Conservation (phyloP, 139 green algal genomes). For the Ulvella scutata region DNA sequence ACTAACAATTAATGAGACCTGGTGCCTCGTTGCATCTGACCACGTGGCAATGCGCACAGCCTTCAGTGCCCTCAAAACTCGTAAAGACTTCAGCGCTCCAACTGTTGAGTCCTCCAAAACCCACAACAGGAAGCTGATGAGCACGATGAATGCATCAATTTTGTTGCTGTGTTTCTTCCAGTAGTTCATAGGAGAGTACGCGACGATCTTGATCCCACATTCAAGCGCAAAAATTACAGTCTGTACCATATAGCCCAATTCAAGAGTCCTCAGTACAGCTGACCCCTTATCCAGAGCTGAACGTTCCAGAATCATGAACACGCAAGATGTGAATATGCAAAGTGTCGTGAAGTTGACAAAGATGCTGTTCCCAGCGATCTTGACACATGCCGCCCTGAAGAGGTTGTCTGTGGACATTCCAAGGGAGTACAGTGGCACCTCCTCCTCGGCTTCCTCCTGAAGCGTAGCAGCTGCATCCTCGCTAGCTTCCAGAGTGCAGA, state of each 20-base stretch:
- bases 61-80: background rate
- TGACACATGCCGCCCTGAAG: background rate
- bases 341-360: background rate
- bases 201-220: background rate
- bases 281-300: background rate
- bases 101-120: background rate
- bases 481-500: no score
- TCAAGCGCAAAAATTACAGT: background rate
- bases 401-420: background rate
- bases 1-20: background rate
- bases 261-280: no score
- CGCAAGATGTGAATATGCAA: background rate
- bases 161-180: background rate
- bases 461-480: no score
- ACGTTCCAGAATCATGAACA: background rate
- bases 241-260: background rate
- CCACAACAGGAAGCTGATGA: background rate
- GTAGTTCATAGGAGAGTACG: background rate
- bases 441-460: no score
- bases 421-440: no score
- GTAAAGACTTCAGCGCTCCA: background rate
- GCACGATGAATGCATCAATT: background rate
- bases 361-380: background rate
- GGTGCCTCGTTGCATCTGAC: background rate
- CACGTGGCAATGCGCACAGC: background rate